phyloP scores from a whole-genome alignment of 2,329 filamentous ascomycete genomes.

The Aureobasidium lini region DNA sequence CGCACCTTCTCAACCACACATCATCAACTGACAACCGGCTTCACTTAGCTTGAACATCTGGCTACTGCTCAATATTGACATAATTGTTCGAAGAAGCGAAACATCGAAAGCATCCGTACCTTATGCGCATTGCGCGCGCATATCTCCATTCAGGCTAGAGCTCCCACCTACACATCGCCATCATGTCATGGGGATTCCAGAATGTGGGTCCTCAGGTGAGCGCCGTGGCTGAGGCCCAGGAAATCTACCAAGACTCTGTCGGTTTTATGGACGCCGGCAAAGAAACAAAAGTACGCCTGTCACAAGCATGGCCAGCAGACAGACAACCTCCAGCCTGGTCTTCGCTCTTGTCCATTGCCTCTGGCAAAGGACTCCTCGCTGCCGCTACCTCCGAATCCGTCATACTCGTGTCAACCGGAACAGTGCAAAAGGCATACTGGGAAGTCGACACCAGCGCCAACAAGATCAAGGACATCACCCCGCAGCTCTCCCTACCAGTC shows the following conservation, averaged over 20 bases:
- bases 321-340: slow-evolving; percentile 66
- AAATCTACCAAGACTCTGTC: slow-evolving; percentile 75
- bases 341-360: slow-evolving; percentile 77
- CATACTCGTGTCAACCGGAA: slow-evolving; percentile 67
- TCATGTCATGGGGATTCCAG: slow-evolving; percentile 60
- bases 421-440: slow-evolving; percentile 65
- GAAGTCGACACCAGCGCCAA: slow-evolving; percentile 36
- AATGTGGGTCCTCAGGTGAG: slow-evolving; percentile 40
- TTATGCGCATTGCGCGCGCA: slow-evolving; percentile 7
- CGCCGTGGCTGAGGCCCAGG: slow-evolving; percentile 60
- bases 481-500: slow-evolving; percentile 65
- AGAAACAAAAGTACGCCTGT: slow-evolving; percentile 73
- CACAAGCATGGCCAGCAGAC: slow-evolving; percentile 64
- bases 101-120: background rate
- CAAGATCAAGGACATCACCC: slow-evolving; percentile 60
- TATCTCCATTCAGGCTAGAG: background rate
- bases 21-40: background rate
- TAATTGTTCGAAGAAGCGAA: background rate
- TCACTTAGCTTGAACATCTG: background rate
- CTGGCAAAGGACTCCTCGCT: slow-evolving; percentile 71
- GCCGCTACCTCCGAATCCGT: slow-evolving; percentile 79
- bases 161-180: slow-evolving; percentile 13
- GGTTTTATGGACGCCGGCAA: slow-evolving; percentile 75
- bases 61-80: background rate
- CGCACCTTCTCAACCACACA: background rate